These are phyloP conservation scores for Ceraceosorus bombacis DNA, from an alignment of 1,284 basidiomycete species.

Conservation along the genomic window DNA sequence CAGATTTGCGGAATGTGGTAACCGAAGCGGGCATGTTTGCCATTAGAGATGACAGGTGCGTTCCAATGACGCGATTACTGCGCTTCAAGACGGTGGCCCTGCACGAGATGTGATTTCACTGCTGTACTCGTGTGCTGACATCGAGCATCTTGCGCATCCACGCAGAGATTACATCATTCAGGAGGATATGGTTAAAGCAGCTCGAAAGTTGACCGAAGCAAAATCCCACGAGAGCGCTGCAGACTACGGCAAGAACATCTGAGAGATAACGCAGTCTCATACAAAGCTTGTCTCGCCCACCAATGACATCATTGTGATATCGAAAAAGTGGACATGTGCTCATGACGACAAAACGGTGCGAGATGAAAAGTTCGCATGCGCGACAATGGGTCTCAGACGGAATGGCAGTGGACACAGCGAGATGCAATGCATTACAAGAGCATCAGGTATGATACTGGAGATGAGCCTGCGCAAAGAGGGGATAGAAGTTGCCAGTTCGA, in stretches of 20 bases:
- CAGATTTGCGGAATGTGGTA: conserved; percentile 85
- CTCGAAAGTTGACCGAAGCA: conserved; percentile 79
- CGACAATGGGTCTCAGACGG: too few species aligned
- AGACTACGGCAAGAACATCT: conserved; percentile 23
- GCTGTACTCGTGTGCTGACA: neutral
- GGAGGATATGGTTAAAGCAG: conserved; percentile 97
- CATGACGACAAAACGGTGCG: too few species aligned
- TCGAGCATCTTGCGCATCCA: conserved; percentile 12
- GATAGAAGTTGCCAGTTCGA: neutral
- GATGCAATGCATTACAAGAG: too few species aligned
- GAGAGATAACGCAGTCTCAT: neutral
- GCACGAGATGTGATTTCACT: neutral
- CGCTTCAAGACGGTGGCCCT: conserved; percentile 57
- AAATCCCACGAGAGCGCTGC: conserved; percentile 48
- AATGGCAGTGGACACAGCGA: too few species aligned
- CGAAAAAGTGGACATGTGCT: too few species aligned
- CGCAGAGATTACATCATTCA: conserved; percentile 50
- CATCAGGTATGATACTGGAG: too few species aligned
- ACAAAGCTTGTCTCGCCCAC: too few species aligned
- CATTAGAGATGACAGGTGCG: conserved; percentile 74
- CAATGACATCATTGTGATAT: too few species aligned
- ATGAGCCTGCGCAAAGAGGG: neutral
- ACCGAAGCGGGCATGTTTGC: conserved; percentile 99
- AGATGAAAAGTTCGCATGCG: too few species aligned
- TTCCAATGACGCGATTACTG: conserved; percentile 44